phyloP scores from a whole-genome alignment of 2,329 filamentous ascomycete genomes.

The Dactylellina cionopaga region DNA sequence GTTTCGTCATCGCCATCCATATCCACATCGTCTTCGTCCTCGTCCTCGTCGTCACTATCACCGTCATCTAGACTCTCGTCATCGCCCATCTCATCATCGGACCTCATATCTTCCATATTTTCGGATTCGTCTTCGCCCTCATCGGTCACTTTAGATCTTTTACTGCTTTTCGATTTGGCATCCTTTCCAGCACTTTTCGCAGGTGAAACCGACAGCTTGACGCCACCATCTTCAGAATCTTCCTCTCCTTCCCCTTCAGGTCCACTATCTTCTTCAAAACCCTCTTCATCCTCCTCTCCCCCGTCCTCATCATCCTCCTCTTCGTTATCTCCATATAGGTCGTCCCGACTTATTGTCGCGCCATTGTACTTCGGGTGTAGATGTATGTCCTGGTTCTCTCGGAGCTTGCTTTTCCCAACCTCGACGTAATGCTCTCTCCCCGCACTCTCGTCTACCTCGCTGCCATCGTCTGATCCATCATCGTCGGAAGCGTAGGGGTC shows the following conservation, averaged over 20 bases:
- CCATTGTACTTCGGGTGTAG: conserved; percentile 85
- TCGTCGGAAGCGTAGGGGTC: conserved; percentile 69
- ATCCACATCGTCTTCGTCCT: conserved; percentile 58
- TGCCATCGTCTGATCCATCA: conserved; percentile 65
- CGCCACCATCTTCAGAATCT: conserved; percentile 53
- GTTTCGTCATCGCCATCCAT: conserved; percentile 59
- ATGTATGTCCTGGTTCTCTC: conserved; percentile 73
- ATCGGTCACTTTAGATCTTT: conserved; percentile 57
- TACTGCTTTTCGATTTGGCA: conserved; percentile 49
- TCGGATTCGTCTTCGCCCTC: conserved; percentile 62
- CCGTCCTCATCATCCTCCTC: conserved; percentile 60
- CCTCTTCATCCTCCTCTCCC: conserved; percentile 54
- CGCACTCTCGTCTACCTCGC: conserved; percentile 64
- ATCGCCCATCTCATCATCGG: conserved; percentile 64
- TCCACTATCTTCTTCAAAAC: conserved; percentile 56
- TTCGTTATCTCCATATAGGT: conserved; percentile 68
- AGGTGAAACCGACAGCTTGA: conserved; percentile 51
- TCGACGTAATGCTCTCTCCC: conserved; percentile 87
- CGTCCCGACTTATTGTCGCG: conserved; percentile 75
- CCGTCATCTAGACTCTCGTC: conserved; percentile 62
- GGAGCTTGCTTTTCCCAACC: conserved; percentile 85
- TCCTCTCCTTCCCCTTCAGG: conserved; percentile 56
- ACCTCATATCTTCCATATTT: conserved; percentile 59
- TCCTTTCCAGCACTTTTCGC: conserved; percentile 27
- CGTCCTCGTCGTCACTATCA: conserved; percentile 53